phyloP scores from a whole-genome alignment of 768 basidiomycete species.

The Boletus sp. region DNA sequence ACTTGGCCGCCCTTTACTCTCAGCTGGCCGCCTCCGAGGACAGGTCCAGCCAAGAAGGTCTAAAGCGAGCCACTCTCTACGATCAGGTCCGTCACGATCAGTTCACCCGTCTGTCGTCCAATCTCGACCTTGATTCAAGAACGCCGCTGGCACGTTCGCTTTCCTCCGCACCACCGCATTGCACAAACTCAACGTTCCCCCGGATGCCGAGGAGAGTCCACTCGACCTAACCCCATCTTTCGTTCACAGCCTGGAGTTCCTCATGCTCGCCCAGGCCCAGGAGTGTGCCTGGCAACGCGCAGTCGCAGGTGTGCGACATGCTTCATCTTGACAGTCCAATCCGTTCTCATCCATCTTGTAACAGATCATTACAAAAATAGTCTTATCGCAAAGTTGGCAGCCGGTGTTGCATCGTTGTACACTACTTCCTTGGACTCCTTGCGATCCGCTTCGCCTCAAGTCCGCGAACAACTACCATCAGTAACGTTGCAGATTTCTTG shows the following conservation, averaged over 20 bases:
- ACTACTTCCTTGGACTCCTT: conserved; percentile 45
- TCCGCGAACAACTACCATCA: conserved; percentile 50
- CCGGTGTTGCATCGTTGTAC: conserved; percentile 72
- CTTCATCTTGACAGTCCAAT: not conserved
- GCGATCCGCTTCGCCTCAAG: conserved; percentile 41
- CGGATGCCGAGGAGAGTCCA: conserved; percentile 53
- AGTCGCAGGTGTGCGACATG: conserved; percentile 56
- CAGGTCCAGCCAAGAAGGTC: conserved; percentile 70
- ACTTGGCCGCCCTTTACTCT: conserved; percentile 83
- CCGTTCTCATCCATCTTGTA: not conserved
- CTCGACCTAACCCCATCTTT: conserved; percentile 66
- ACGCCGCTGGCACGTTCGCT: conserved; percentile 69
- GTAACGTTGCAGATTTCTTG: conserved; percentile 36
- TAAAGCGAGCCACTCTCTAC: conserved; percentile 71
- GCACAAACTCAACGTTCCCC: conserved; percentile 48
- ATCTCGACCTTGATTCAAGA: conserved; percentile 37
- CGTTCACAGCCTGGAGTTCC: conserved; percentile 59
- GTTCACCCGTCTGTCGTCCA: conserved; percentile 21
- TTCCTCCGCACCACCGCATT: conserved; percentile 55
- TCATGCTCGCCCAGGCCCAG: conserved; percentile 93
- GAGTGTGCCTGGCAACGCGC: conserved; percentile 97
- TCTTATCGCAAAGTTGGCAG: conserved; percentile 79
- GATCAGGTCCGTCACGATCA: conserved; percentile 55
- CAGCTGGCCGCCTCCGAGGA: conserved; percentile 73
- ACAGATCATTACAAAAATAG: conserved; percentile 75